Conservation (phyloP, 768 basidiomycete genomes). For the Mycena chlorophos region DNA sequence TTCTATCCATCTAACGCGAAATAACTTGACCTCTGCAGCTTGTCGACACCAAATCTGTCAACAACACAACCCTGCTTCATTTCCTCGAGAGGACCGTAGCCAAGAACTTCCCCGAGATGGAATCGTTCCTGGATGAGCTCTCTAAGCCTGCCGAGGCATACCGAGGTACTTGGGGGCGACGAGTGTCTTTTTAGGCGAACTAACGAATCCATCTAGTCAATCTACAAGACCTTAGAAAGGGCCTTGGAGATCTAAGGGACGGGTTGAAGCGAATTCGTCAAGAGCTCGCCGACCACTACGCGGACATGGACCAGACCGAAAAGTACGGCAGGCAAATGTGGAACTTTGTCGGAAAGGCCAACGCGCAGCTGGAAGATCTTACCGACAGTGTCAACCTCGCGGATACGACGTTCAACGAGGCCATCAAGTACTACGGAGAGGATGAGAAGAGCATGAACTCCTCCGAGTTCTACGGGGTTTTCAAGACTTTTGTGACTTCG, state of each 20-base stretch:
- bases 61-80: constrained; percentile 91
- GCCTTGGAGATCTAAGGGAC: constrained; percentile 66
- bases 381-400: constrained; percentile 86
- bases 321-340: constrained; percentile 91
- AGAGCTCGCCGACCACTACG: constrained; percentile 79
- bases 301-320: constrained; percentile 69
- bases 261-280: constrained; percentile 78
- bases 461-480: constrained; percentile 92
- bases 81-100: constrained; percentile 88
- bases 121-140: constrained; percentile 85
- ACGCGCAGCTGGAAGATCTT: constrained; percentile 75
- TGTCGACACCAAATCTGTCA: constrained; percentile 95
- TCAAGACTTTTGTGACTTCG: constrained; percentile 95
- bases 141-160: constrained; percentile 89
- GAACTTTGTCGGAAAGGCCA: constrained; percentile 79
- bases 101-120: constrained; percentile 86
- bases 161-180: constrained; percentile 54
- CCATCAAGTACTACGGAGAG: constrained; percentile 90
- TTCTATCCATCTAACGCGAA: background rate
- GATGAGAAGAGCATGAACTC: constrained; percentile 85
- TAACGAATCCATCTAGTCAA: constrained; percentile 55
- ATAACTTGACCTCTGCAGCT: constrained; percentile 50
- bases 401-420: constrained; percentile 79
- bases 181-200: constrained; percentile 7
- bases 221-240: constrained; percentile 81